phyloP scores from a whole-genome alignment of 139 green algal species.

The Chlorella sorokiniana region DNA sequence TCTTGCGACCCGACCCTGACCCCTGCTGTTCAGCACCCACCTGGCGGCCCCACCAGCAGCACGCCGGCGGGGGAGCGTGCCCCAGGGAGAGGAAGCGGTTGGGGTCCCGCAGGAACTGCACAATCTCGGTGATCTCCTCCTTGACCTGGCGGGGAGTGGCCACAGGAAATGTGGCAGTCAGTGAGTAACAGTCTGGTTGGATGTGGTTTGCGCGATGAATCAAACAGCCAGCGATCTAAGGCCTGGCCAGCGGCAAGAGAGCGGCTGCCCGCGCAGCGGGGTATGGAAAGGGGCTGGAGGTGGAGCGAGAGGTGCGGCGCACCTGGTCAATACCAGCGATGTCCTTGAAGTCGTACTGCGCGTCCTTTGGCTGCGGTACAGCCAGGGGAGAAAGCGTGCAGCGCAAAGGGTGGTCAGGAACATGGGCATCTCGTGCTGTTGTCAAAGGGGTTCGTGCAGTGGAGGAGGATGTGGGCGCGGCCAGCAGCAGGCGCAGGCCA shows the following conservation, averaged over 20 bases:
- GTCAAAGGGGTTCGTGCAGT: too few species aligned
- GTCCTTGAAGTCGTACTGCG: constrained; percentile 61
- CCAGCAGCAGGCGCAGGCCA: background rate
- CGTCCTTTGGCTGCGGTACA: constrained; percentile 41
- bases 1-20: background rate
- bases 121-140: constrained; percentile 73
- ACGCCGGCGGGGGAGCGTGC: constrained; percentile 70
- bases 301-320: background rate
- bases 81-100: constrained; percentile 65
- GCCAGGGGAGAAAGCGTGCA: background rate
- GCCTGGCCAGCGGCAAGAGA: too few species aligned
- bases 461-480: too few species aligned
- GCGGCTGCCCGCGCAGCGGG: too few species aligned
- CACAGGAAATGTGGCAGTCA: background rate
- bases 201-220: background rate
- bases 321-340: constrained; percentile 75
- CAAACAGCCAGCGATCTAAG: too few species aligned
- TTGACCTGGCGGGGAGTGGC: constrained; percentile 50
- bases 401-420: too few species aligned
- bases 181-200: background rate
- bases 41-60: constrained; percentile 71
- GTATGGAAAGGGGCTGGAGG: background rate
- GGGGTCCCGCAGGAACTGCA: constrained; percentile 70
- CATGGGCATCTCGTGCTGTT: too few species aligned
- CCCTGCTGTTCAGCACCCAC: constrained; percentile 6